Conservation (phyloP, 2,329 filamentous ascomycete genomes). For the Aspergillus aculeatinus region DNA sequence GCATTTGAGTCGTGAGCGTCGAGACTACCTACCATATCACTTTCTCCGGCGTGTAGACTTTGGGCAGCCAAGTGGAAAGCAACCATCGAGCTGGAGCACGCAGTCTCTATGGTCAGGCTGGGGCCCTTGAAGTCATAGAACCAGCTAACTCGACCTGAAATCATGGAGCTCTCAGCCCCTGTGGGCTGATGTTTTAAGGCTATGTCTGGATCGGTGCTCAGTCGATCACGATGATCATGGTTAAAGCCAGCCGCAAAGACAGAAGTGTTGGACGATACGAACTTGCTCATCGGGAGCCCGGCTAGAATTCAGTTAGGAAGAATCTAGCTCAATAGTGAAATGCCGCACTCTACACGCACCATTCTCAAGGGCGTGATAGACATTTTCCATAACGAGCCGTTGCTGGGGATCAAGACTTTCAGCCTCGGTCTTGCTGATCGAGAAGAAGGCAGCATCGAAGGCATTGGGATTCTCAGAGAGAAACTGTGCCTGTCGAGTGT, state of each 20-base stretch:
- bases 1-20: background rate
- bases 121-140: slow-evolving; percentile 20
- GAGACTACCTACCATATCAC: slow-evolving; percentile 22
- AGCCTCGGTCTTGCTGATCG: slow-evolving; percentile 29
- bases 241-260: slow-evolving; percentile 29
- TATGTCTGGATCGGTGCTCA: slow-evolving; percentile 25
- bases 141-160: slow-evolving; percentile 18
- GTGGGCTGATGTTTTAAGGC: slow-evolving; percentile 25
- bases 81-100: slow-evolving; percentile 41
- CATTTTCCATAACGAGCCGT: slow-evolving; percentile 34
- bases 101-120: slow-evolving; percentile 42
- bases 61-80: slow-evolving; percentile 41
- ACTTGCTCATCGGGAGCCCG: slow-evolving; percentile 25
- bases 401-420: slow-evolving; percentile 35
- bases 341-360: slow-evolving; percentile 2
- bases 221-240: slow-evolving; percentile 25
- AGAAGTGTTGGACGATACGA: slow-evolving; percentile 27
- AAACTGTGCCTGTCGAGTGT: slow-evolving; percentile 28
- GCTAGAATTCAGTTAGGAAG: slow-evolving; percentile 9
- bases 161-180: slow-evolving; percentile 20
- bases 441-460: slow-evolving; percentile 36
- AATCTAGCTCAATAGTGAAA: too few relatives aligned
- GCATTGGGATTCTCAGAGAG: slow-evolving; percentile 27
- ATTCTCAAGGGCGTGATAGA: slow-evolving; percentile 35
- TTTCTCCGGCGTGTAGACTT: slow-evolving; percentile 23